Evolutionary conservation across 257 asterid species (phyloP).

Genomic region (Solanum tacnaense): DNA sequence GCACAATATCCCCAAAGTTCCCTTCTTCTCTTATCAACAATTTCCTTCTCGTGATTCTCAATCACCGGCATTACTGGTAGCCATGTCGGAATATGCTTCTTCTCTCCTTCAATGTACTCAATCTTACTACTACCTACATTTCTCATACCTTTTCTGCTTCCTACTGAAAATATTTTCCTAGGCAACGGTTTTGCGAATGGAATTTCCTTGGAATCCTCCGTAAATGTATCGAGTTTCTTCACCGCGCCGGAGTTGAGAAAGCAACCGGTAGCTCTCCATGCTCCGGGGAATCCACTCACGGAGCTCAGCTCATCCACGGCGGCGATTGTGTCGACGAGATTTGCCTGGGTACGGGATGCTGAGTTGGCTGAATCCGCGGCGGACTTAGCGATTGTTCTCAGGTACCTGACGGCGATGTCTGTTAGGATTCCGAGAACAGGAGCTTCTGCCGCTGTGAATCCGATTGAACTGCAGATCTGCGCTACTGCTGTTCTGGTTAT

Average conservation of each 20-base stretch:
- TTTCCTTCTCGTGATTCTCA: not conserved
- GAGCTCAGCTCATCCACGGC: conserved; percentile 46
- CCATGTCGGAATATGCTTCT: conserved; percentile 47
- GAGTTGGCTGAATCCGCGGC: conserved; percentile 39
- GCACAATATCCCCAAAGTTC: conserved; percentile 13
- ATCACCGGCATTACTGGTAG: conserved; percentile 29
- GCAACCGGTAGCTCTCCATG: conserved; percentile 1
- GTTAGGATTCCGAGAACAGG: conserved; percentile 35
- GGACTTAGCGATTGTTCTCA: conserved; percentile 27
- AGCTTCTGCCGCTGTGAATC: conserved; percentile 28
- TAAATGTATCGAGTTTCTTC: conserved; percentile 23
- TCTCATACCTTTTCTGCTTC: not conserved
- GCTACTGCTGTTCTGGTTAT: conserved; percentile 35
- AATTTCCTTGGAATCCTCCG: conserved; percentile 16
- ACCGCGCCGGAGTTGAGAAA: conserved; percentile 18
- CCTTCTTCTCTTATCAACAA: not conserved
- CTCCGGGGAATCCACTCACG: conserved; percentile 30
- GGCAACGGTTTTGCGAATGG: conserved; percentile 47
- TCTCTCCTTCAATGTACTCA: conserved; percentile 1
- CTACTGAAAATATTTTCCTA: not conserved
- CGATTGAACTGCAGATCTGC: conserved; percentile 47
- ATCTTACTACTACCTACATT: not conserved
- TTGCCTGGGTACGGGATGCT: conserved; percentile 38
- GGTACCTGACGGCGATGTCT: conserved; percentile 35
- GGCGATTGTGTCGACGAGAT: conserved; percentile 26